Evolutionary conservation across 1,284 basidiomycete genomes (phyloP).

Genomic region (Sanghuangporus weigelae): DNA sequence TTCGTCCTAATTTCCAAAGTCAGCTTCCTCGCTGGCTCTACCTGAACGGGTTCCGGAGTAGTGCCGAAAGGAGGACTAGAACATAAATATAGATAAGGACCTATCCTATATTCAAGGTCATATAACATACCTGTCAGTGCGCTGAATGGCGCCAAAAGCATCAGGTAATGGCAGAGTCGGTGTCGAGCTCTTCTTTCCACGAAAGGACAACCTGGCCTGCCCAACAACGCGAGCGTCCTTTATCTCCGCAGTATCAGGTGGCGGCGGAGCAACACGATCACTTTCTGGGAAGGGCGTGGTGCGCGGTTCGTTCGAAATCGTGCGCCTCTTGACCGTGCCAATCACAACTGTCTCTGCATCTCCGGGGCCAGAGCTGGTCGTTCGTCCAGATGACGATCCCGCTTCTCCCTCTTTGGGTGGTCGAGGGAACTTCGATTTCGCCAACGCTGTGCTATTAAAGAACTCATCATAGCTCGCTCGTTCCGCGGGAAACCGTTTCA

Average conservation of each 20-base stretch:
- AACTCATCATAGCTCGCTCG: constrained; percentile 91
- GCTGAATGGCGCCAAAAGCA: constrained; percentile 13
- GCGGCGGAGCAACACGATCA: constrained; percentile 10
- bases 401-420: constrained; percentile 31
- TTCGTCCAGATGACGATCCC: constrained; percentile 23
- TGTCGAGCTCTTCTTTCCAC: background rate
- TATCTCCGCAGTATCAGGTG: background rate
- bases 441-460: constrained; percentile 78
- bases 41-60: constrained; percentile 7
- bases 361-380: constrained; percentile 7
- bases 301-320: background rate
- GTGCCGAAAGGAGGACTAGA: constrained; percentile 14
- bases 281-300: constrained; percentile 14
- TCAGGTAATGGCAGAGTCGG: constrained; percentile 4
- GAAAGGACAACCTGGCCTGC: constrained; percentile 11
- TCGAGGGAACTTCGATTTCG: constrained; percentile 69
- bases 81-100: background rate
- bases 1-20: constrained; percentile 20
- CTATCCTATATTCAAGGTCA: background rate
- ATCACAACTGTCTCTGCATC: constrained; percentile 10
- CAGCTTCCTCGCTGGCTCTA: constrained; percentile 9
- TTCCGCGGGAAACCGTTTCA: constrained; percentile 83
- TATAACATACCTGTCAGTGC: constrained; percentile 11
- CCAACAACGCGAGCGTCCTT: constrained; percentile 2
- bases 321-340: constrained; percentile 7